phyloP scores from a whole-genome alignment of 163 green algal genomes.

The Volvox carteri region DNA sequence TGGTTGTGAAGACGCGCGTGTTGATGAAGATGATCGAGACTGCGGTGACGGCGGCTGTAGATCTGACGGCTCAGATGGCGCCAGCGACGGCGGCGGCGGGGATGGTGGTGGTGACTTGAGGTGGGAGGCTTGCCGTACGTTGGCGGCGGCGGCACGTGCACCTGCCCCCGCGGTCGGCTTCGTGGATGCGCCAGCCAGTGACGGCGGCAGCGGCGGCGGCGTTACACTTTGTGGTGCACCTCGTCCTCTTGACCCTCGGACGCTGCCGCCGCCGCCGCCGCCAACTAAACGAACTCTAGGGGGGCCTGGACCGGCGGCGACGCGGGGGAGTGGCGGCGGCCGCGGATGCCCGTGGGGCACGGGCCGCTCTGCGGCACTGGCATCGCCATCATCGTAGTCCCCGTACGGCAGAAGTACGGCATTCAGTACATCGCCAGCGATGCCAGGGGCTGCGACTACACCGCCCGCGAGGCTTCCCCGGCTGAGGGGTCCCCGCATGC shows the following conservation, averaged over 20 bases:
- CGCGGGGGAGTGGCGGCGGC: constrained; percentile 30
- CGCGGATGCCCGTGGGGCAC: constrained; percentile 35
- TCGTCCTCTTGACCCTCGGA: background rate
- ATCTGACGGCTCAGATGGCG: background rate
- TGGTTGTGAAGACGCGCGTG: background rate
- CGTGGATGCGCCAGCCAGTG: background rate
- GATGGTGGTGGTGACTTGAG: background rate
- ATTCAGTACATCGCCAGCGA: background rate
- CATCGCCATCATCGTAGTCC: constrained; percentile 9
- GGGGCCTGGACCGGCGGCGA: background rate
- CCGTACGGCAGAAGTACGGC: constrained; percentile 31
- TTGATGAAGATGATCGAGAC: background rate
- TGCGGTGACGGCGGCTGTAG: background rate
- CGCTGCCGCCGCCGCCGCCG: background rate
- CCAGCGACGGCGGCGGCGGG: background rate
- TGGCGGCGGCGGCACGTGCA: background rate
- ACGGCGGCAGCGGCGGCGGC: background rate
- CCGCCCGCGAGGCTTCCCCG: constrained; percentile 20
- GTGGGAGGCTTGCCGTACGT: too few species aligned
- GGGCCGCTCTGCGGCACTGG: background rate
- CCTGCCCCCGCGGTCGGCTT: background rate
- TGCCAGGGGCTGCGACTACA: constrained; percentile 27
- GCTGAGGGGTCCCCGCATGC: background rate
- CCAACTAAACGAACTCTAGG: background rate
- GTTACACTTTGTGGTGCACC: background rate